phyloP scores from a whole-genome alignment of 768 basidiomycete genomes.

The Tylopilus vinaceipallidus region DNA sequence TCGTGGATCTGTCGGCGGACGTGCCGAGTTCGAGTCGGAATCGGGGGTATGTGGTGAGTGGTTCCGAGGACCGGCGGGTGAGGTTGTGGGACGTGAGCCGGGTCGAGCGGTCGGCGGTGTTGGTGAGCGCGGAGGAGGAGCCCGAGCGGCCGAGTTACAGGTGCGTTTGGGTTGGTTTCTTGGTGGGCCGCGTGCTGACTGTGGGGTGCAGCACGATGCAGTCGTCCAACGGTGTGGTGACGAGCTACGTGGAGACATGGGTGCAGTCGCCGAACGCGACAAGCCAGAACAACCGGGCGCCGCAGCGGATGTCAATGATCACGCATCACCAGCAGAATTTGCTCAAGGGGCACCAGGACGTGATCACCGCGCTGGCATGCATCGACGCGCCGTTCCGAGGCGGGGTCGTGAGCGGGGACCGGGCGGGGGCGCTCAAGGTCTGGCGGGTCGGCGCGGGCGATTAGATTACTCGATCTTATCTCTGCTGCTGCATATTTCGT shows the following conservation, averaged over 20 bases:
- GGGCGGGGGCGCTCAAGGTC: constrained; percentile 86
- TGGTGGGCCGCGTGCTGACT: constrained; percentile 1
- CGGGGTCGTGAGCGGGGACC: constrained; percentile 88
- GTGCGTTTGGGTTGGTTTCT: constrained; percentile 36
- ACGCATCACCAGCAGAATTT: constrained; percentile 82
- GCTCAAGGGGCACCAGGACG: constrained; percentile 85
- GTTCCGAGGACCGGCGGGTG: constrained; percentile 87
- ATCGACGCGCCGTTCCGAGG: constrained; percentile 93
- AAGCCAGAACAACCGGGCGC: constrained; percentile 61
- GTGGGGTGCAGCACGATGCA: constrained; percentile 28
- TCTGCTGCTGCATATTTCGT: background rate
- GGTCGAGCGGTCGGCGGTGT: constrained; percentile 68
- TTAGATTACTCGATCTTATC: constrained; percentile 9
- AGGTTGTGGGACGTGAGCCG: constrained; percentile 84
- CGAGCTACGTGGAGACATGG: constrained; percentile 67
- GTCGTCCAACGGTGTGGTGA: constrained; percentile 41
- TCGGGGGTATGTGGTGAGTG: constrained; percentile 79
- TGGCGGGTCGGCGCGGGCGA: constrained; percentile 71
- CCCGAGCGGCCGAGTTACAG: constrained; percentile 75
- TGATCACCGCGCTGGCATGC: constrained; percentile 79
- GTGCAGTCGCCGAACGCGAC: constrained; percentile 39
- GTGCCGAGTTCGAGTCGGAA: constrained; percentile 39
- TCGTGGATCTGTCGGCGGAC: constrained; percentile 43
- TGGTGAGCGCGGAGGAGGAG: constrained; percentile 79
- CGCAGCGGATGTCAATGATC: constrained; percentile 74